These are phyloP conservation scores for Dorcoceras hygrometricum DNA, from an alignment of 257 asterid species.

Conservation along the genomic window DNA sequence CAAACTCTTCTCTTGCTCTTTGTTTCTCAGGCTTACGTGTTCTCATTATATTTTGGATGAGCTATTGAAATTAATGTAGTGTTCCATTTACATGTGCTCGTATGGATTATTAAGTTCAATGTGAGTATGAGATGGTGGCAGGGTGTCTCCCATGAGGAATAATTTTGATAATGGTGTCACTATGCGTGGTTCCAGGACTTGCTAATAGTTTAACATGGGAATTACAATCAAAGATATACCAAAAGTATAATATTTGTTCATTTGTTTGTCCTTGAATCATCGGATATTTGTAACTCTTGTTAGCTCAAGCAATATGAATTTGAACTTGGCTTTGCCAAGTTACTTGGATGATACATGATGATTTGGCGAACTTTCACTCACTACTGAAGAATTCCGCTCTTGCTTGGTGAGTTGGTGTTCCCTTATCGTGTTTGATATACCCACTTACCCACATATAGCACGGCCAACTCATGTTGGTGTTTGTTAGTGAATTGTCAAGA, in stretches of 20 bases:
- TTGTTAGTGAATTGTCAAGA: too few relatives aligned
- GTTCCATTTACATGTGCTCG: not conserved
- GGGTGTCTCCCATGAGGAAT: slow-evolving; percentile 12
- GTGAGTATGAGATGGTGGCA: not conserved
- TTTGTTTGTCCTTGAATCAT: slow-evolving; percentile 19
- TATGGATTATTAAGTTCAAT: not conserved
- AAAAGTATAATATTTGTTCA: slow-evolving; percentile 50
- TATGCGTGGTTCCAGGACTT: slow-evolving; percentile 46
- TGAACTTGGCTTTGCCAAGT: not conserved
- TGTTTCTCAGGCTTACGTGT: too few relatives aligned
- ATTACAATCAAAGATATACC: too few relatives aligned
- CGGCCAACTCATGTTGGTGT: too few relatives aligned
- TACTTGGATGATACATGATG: slow-evolving; percentile 9
- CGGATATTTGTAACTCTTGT: slow-evolving; percentile 8
- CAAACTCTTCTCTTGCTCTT: too few relatives aligned
- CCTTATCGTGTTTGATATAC: too few relatives aligned
- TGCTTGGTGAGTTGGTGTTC: too few relatives aligned
- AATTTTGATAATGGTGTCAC: slow-evolving; percentile 15
- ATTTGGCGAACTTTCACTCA: not conserved
- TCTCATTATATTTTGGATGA: too few relatives aligned
- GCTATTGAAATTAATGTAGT: too few relatives aligned
- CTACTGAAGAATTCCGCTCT: not conserved
- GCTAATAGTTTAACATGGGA: too few relatives aligned
- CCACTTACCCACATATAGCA: too few relatives aligned
- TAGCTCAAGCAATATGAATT: slow-evolving; percentile 1